Conservation (phyloP, 1,284 basidiomycete species). For the Heterobasidion occidentale region DNA sequence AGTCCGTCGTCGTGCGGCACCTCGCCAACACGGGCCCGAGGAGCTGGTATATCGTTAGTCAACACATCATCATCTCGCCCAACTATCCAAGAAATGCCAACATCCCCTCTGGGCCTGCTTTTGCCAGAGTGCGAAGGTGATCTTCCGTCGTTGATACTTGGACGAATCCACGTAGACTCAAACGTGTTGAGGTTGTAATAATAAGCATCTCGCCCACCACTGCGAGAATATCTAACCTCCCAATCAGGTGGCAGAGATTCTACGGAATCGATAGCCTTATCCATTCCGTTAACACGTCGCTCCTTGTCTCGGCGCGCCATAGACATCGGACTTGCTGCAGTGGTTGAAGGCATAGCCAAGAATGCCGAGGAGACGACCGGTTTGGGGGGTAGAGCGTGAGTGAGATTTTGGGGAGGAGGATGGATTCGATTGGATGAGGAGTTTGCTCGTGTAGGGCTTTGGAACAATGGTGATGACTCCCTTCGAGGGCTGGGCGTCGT, state of each 20-base stretch:
- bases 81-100: slow-evolving; percentile 5
- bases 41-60: neutral
- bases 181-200: slow-evolving; percentile 55
- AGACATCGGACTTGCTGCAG: slow-evolving; percentile 39
- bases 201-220: slow-evolving; percentile 33
- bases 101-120: slow-evolving; percentile 16
- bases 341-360: slow-evolving; percentile 46
- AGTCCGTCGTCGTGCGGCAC: slow-evolving; percentile 16
- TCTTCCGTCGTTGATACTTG: slow-evolving; percentile 18
- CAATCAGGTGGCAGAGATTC: slow-evolving; percentile 49
- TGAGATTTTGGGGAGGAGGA: slow-evolving; percentile 23
- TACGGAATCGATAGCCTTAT: slow-evolving; percentile 21
- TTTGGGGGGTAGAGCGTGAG: slow-evolving; percentile 68
- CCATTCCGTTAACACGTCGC: slow-evolving; percentile 24
- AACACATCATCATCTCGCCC: neutral
- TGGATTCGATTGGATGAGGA: slow-evolving; percentile 24
- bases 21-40: neutral
- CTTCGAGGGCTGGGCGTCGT: neutral
- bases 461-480: slow-evolving; percentile 4
- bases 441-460: slow-evolving; percentile 15
- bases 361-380: slow-evolving; percentile 45
- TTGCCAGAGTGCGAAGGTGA: slow-evolving; percentile 11
- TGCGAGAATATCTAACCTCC: slow-evolving; percentile 49
- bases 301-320: slow-evolving; percentile 32
- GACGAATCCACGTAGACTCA: slow-evolving; percentile 53